Percentiles rank a stretch among this genome's conserved stretches.
These are phyloP conservation scores for Beta lomatogona DNA, from an alignment of 179 eudicot genomes.

Conservation along the genomic window DNA sequence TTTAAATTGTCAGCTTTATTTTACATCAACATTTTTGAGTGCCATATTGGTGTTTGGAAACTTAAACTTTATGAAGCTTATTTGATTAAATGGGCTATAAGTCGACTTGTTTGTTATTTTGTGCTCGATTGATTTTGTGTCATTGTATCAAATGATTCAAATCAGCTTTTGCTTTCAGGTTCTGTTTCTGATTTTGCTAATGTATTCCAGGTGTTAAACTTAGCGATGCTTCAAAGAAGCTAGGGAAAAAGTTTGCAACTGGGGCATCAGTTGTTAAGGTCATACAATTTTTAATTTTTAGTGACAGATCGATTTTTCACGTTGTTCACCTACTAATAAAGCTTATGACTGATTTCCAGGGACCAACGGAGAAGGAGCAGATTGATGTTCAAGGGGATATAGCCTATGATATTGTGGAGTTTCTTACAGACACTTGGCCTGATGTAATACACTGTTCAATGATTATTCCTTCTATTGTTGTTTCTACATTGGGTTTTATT, in stretches of 20 bases:
- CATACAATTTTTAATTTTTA: neutral
- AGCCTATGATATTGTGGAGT: conserved; percentile 84
- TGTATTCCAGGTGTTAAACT: conserved; percentile 69
- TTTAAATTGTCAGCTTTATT: neutral
- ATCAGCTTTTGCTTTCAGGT: neutral
- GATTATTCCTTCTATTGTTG: neutral
- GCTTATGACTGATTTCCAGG: conserved; percentile 41
- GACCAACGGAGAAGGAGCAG: conserved; percentile 97
- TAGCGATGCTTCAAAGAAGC: conserved; percentile 96
- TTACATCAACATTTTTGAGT: neutral
- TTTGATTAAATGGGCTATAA: neutral
- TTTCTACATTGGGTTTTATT: neutral
- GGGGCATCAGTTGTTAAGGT: conserved; percentile 99
- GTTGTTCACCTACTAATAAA: neutral
- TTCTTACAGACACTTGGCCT: conserved; percentile 90
- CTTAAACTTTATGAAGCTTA: neutral
- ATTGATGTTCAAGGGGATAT: conserved; percentile 99
- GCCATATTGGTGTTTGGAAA: neutral
- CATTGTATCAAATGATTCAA: no score
- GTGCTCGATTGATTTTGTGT: neutral
- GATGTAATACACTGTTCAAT: conserved; percentile 57
- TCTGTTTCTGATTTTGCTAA: neutral
- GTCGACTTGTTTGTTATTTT: neutral
- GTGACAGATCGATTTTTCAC: neutral
- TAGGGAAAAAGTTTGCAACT: conserved; percentile 98